Percentiles rank a stretch among this genome's conserved stretches.
phyloP scores from a whole-genome alignment of 331 rosid genomes.

The Acacia concinna region DNA sequence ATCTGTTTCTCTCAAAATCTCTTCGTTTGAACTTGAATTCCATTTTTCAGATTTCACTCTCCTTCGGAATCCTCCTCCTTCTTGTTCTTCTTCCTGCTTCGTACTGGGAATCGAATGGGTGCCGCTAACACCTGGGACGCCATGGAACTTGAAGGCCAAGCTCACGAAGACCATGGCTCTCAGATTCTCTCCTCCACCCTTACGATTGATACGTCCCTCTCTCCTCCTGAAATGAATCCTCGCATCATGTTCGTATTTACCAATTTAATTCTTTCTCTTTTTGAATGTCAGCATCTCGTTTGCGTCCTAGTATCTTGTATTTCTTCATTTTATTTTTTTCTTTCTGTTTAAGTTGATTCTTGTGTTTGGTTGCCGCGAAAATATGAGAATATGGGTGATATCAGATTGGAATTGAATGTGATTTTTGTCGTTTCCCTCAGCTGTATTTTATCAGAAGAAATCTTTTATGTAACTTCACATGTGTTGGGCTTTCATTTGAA shows the following conservation, averaged over 20 bases:
- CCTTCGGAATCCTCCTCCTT: background rate
- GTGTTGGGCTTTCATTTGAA: background rate
- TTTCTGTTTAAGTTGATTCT: background rate
- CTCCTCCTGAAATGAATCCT: slow-evolving; percentile 51
- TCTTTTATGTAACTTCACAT: background rate
- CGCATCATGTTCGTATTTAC: slow-evolving; percentile 51
- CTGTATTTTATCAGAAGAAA: background rate
- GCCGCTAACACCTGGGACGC: slow-evolving; percentile 60
- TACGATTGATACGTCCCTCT: slow-evolving; percentile 62
- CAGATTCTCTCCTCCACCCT: slow-evolving; percentile 52
- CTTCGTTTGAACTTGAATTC: background rate
- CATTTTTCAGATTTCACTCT: background rate
- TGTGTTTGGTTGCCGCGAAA: background rate
- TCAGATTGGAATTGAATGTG: background rate
- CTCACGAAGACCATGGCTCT: slow-evolving; percentile 40
- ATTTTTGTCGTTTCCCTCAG: background rate
- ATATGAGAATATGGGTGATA: background rate
- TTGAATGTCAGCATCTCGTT: slow-evolving; percentile 1
- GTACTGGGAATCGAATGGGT: slow-evolving; percentile 41
- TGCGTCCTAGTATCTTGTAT: slow-evolving; percentile 13
- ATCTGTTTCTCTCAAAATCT: slow-evolving; percentile 7
- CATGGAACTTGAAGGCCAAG: slow-evolving; percentile 50
- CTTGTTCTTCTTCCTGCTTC: background rate
- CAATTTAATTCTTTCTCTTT: background rate
- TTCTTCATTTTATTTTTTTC: background rate